These are phyloP conservation scores for Parietichytrium sp. DNA, from an alignment of 108 stramenopile species.

Conservation along the genomic window DNA sequence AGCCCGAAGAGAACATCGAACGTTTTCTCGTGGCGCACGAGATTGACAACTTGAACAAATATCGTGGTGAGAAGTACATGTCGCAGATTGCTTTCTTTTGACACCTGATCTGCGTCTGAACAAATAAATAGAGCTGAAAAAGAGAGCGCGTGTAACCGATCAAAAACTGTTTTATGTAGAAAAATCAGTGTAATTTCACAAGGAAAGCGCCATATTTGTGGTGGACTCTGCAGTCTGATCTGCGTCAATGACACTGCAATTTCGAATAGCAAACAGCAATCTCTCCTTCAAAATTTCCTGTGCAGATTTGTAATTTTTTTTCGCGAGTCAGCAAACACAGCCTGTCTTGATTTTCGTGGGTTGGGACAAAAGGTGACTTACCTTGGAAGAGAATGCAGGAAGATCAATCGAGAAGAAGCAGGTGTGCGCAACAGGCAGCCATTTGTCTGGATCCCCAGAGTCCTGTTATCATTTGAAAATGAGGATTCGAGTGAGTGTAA, in stretches of 20 bases:
- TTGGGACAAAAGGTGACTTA: too few species aligned
- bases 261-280: constrained; percentile 1
- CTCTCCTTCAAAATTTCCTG: constrained; percentile 26
- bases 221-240: neutral
- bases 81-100: neutral
- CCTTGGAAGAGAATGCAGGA: too few species aligned
- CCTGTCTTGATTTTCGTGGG: too few species aligned
- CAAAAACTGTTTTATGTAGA: neutral
- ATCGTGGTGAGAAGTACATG: neutral
- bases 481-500: too few species aligned
- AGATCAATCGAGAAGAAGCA: neutral
- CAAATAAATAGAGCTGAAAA: neutral
- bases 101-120: neutral
- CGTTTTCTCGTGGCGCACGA: too few species aligned
- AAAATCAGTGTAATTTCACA: neutral
- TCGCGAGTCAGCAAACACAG: too few species aligned
- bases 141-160: neutral
- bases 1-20: too few species aligned
- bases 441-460: constrained; percentile 31
- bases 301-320: too few species aligned
- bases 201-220: neutral
- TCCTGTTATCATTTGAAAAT: too few species aligned
- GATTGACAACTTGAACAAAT: too few species aligned
- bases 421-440: neutral
- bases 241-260: constrained; percentile 20